Evolutionary conservation across 1,284 basidiomycete genomes (phyloP).

Genomic region (Kwoniella shivajii): DNA sequence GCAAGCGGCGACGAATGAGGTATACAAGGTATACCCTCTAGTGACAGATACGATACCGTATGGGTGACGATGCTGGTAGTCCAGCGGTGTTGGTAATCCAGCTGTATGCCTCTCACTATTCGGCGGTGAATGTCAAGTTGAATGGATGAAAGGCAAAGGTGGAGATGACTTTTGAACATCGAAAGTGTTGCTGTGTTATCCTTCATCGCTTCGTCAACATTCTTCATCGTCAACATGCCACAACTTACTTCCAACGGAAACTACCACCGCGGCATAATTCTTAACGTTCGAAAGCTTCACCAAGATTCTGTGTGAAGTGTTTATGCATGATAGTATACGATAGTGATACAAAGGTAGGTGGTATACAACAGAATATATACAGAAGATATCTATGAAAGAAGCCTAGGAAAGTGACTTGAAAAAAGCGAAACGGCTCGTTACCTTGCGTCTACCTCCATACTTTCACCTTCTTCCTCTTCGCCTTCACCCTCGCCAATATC

Average conservation of each 20-base stretch:
- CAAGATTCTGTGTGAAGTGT: no score
- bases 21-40: not conserved
- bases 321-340: not conserved
- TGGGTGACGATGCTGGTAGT: not conserved
- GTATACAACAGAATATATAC: not conserved
- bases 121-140: no score
- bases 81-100: not conserved
- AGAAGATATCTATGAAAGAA: not conserved
- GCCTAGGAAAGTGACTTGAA: not conserved
- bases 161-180: no score
- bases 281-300: no score
- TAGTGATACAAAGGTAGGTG: no score
- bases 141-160: not conserved
- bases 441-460: constrained; percentile 24
- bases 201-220: no score
- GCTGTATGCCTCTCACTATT: no score
- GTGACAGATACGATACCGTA: not conserved
- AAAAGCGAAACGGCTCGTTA: not conserved
- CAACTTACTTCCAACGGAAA: not conserved
- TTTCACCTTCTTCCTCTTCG: constrained; percentile 5
- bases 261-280: not conserved
- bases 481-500: constrained; percentile 5
- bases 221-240: not conserved
- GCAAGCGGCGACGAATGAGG: not conserved
- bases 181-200: no score